phyloP scores from a whole-genome alignment of 331 rosid genomes.

The Cucumis variabilis region DNA sequence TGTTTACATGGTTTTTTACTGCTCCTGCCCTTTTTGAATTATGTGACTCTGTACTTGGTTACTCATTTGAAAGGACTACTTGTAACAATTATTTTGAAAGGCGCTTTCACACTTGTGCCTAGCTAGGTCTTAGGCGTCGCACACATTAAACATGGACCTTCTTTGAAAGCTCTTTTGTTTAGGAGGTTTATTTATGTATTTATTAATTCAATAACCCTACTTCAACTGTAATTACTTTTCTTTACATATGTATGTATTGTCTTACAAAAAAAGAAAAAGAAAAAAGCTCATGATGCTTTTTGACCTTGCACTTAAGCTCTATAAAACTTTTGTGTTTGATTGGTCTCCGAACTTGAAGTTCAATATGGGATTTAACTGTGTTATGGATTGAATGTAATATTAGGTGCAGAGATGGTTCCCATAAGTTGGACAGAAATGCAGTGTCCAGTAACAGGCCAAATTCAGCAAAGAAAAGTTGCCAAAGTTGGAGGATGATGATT shows the following conservation, averaged over 20 bases:
- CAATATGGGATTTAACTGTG: neutral
- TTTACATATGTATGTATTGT: no score
- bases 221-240: no score
- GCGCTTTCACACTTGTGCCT: neutral
- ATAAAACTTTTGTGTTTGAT: neutral
- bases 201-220: no score
- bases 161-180: no score
- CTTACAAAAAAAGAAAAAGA: no score
- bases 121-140: no score
- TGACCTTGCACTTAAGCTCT: neutral
- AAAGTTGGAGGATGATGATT: slow-evolving; percentile 72
- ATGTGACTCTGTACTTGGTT: neutral
- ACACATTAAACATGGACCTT: no score
- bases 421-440: slow-evolving; percentile 99
- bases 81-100: neutral
- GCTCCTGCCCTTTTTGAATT: neutral
- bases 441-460: slow-evolving; percentile 85
- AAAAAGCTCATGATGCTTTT: no score
- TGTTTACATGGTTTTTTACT: neutral
- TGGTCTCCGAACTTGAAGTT: neutral
- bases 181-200: no score
- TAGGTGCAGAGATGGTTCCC: slow-evolving; percentile 90
- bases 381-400: slow-evolving; percentile 8
- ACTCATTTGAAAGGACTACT: neutral
- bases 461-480: slow-evolving; percentile 91